Evolutionary conservation across 1,284 basidiomycete genomes (phyloP), one percentile per base, ranked within the genome.

Genomic region (Cryptococcus wingfieldii): DNA sequence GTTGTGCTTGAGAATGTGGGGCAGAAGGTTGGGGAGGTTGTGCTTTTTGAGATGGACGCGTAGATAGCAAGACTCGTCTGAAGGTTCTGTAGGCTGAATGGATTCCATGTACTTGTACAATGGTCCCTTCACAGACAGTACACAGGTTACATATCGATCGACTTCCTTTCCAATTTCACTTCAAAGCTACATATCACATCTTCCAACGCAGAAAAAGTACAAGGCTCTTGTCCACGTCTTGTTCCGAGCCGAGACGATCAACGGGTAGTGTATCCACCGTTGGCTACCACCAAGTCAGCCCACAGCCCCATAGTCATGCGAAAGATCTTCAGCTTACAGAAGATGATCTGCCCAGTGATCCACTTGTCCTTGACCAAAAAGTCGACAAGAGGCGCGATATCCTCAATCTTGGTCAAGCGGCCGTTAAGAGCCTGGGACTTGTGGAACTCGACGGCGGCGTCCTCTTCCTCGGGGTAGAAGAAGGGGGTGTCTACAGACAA

Each of bases 41-140:
- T 90, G 38, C 71, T 90, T 14, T 90, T 90, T 65, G 88, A 90
- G 69, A 70, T 88, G 60, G 84, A 74, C 56, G 31, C 31, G 7
- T 34, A 34, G 10, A 34, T 34, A 6, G 31, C 31, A 34, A 34
- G 31, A 34, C 31, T 34, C 31, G 31, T 34, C 1, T 23, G 23
- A 23, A 23, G 23, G 23, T 23, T 34, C 10, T 34, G 31, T 6
- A 34, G 31, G 10, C 31, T 34, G 31, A 7, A 34, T 34, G 31
- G 4, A 34, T 23, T 23, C 1, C 2, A 23, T 23, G 23, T 23
- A 3, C 3, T 23, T 23, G 23, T 23, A 23, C 23, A 23, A 23
- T 3, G 23, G 23, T 23, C 23, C 23, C 23, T 23, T 23, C 23
- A 23, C 2, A 23, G 23, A 23, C 23, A 23, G 23, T 23, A 23